These are phyloP conservation scores for Cenchrus fungigraminus DNA, from an alignment of 176 grass and related monocot genomes.

Conservation along the genomic window DNA sequence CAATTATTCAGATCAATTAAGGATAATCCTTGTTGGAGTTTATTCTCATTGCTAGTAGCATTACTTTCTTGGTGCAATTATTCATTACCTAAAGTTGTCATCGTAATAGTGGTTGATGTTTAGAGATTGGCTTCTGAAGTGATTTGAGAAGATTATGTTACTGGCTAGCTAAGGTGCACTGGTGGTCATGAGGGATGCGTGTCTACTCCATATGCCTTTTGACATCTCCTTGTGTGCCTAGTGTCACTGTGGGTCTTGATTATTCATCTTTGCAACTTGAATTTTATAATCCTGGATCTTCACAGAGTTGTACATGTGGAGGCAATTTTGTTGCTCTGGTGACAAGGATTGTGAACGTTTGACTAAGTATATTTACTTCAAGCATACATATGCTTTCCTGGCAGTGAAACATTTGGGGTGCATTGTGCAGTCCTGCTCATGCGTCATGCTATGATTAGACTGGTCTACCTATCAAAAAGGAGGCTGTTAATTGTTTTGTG, in stretches of 20 bases:
- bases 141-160: slow-evolving; percentile 23
- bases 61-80: background rate
- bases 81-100: background rate
- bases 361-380: slow-evolving; percentile 13
- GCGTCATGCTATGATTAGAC: background rate
- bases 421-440: background rate
- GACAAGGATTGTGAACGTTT: slow-evolving; percentile 3
- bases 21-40: slow-evolving; percentile 32
- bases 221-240: background rate
- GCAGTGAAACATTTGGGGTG: background rate
- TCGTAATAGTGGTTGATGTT: background rate
- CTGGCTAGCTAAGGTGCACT: background rate
- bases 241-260: background rate
- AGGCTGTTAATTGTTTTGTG: background rate
- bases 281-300: background rate
- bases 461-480: background rate
- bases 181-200: background rate
- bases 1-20: slow-evolving; percentile 38
- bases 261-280: background rate
- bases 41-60: slow-evolving; percentile 9
- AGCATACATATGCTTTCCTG: background rate
- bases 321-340: background rate
- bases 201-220: background rate
- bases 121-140: slow-evolving; percentile 8
- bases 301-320: background rate